Percentiles rank a stretch among this genome's conserved stretches.
Evolutionary conservation across 2,329 filamentous ascomycete genomes (phyloP).

Genomic region (Zymoseptoria brevis): DNA sequence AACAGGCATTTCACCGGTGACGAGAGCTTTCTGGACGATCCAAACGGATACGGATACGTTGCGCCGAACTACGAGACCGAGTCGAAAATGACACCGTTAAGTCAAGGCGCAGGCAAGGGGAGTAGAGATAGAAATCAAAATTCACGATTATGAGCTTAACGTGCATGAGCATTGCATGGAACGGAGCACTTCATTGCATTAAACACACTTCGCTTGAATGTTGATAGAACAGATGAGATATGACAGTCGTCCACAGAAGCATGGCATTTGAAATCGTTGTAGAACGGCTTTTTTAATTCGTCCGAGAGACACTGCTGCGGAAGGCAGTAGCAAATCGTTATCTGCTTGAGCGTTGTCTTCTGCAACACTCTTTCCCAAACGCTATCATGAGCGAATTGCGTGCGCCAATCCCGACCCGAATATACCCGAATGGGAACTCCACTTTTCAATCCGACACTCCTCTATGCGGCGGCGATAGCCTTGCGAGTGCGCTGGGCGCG

Average conservation of each 20-base stretch:
- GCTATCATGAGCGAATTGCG: constrained; percentile 2
- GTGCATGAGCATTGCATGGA: background rate
- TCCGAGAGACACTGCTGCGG: constrained; percentile 7
- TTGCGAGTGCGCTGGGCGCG: constrained; percentile 61
- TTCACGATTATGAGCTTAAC: constrained; percentile 11
- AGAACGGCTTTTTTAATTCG: constrained; percentile 9
- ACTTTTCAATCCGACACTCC: constrained; percentile 5
- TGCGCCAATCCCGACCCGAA: constrained; percentile 9
- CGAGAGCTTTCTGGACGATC: constrained; percentile 45
- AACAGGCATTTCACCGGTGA: constrained; percentile 49
- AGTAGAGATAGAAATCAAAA: constrained; percentile 10
- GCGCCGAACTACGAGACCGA: constrained; percentile 15
- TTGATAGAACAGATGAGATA: background rate
- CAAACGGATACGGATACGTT: constrained; percentile 32
- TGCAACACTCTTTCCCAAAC: constrained; percentile 5
- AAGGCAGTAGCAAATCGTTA: constrained; percentile 11
- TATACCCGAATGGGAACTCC: constrained; percentile 8
- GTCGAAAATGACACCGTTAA: constrained; percentile 2
- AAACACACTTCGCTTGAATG: background rate
- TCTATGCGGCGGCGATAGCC: constrained; percentile 46
- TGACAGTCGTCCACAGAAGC: background rate
- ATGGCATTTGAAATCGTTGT: background rate
- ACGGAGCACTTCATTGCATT: background rate
- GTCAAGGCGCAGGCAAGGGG: constrained; percentile 2
- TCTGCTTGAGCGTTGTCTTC: constrained; percentile 3